A percentile compares a stretch with the other conserved stretches of the same genome.
Conservation (phyloP, 2,329 filamentous ascomycete species). For the Raffaelea arxii region DNA sequence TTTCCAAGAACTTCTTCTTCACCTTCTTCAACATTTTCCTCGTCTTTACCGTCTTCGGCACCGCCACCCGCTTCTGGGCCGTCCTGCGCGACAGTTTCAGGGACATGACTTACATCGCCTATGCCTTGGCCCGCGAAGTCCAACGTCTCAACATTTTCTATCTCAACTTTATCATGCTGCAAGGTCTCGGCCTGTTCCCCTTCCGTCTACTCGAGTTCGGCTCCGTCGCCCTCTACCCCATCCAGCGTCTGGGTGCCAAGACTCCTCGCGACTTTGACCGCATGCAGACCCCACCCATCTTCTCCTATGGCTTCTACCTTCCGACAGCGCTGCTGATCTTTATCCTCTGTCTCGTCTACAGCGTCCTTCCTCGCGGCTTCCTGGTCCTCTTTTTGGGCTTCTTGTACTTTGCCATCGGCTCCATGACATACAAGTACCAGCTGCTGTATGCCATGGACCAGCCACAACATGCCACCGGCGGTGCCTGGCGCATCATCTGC, state of each 20-base stretch:
- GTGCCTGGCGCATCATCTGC: slow-evolving; percentile 94
- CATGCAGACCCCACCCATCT: slow-evolving; percentile 70
- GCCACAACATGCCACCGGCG: slow-evolving; percentile 84
- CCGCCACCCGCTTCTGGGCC: slow-evolving; percentile 65
- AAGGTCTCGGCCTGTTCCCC: slow-evolving; percentile 87
- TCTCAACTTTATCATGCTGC: slow-evolving; percentile 85
- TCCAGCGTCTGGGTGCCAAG: slow-evolving; percentile 66
- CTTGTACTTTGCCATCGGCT: slow-evolving; percentile 73
- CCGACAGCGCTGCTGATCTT: slow-evolving; percentile 88
- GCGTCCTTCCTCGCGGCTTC: slow-evolving; percentile 70
- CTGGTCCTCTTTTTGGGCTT: slow-evolving; percentile 73
- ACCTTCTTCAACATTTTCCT: slow-evolving; percentile 99
- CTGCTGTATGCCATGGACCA: slow-evolving; percentile 98
- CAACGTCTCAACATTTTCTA: slow-evolving; percentile 74
- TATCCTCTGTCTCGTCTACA: slow-evolving; percentile 93
- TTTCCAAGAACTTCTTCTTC: slow-evolving; percentile 99
- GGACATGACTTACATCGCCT: slow-evolving; percentile 71
- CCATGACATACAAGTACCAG: slow-evolving; percentile 95
- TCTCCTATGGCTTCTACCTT: slow-evolving; percentile 93
- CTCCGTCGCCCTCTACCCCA: slow-evolving; percentile 71
- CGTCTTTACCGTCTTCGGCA: slow-evolving; percentile 81
- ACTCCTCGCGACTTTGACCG: slow-evolving; percentile 86
- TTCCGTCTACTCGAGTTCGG: slow-evolving; percentile 88
- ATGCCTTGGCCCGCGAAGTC: slow-evolving; percentile 65
- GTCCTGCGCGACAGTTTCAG: slow-evolving; percentile 64